Percentiles rank a stretch among this genome's conserved stretches.
Conservation (phyloP, 129 eudicot genomes). For the Calendula officinalis region DNA sequence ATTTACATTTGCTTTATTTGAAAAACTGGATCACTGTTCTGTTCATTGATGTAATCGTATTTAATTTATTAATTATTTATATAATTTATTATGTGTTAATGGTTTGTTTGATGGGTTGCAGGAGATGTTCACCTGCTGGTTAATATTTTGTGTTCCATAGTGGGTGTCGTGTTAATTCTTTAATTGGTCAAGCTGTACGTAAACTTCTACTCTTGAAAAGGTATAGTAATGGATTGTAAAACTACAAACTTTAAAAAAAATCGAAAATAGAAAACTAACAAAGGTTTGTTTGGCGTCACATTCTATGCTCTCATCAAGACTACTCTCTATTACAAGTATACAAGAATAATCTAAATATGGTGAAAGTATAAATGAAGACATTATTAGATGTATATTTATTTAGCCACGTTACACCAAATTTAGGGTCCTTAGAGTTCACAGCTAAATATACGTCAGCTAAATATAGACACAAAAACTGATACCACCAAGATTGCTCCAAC, state of each 20-base stretch:
- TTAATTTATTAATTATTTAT: too few species aligned
- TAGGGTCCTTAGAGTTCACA: too few species aligned
- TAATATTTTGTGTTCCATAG: slow-evolving; percentile 29
- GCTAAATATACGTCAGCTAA: too few species aligned
- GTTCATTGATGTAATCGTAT: too few species aligned
- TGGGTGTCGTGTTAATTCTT: slow-evolving; percentile 59
- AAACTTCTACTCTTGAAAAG: slow-evolving; percentile 24
- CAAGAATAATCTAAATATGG: neutral
- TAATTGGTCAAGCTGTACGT: slow-evolving; percentile 58
- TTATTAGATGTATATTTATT: neutral
- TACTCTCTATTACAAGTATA: neutral
- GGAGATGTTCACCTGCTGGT: slow-evolving; percentile 46
- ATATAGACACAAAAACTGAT: too few species aligned
- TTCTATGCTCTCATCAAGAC: slow-evolving; percentile 7
- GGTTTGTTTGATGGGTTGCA: slow-evolving; percentile 22
- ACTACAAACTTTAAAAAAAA: neutral
- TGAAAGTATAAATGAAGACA: neutral
- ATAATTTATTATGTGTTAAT: neutral
- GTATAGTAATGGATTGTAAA: slow-evolving; percentile 32
- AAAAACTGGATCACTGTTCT: too few species aligned
- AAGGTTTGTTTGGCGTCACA: slow-evolving; percentile 19
- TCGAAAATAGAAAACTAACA: slow-evolving; percentile 18
- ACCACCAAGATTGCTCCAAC: too few species aligned
- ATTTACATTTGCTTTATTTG: too few species aligned
- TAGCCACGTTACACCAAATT: neutral